Evolutionary conservation across 495 filamentous ascomycete species (phyloP), one percentile per base, ranked within the genome.

Genomic region (Clohesyomyces aquaticus): DNA sequence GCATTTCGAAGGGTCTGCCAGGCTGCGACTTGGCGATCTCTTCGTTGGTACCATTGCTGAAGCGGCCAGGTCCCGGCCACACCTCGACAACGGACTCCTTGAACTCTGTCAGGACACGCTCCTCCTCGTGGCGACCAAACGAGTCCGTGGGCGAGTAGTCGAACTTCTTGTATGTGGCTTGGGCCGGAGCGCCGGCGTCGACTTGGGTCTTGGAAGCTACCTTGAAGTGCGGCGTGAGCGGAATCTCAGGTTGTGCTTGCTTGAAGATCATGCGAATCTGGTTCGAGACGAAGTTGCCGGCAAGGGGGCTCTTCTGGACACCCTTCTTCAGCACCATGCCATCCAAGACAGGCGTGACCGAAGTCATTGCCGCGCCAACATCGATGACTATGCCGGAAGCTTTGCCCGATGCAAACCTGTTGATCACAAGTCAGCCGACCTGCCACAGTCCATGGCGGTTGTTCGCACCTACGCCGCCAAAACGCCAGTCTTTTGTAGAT

Each of bases 1-100:
- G 94, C 81, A 98, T 90, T 79, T 98, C 94, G 73, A 97, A 98
- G 4, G 93, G 89, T 23, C 91, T 87, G 22, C 88, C 89, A 1
- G 86, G 88, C 59, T 81, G 82, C 51, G 72, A 76, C 61, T 79
- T 83, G 16, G 83, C 86, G 32, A 83, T 76, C 28, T 96, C 92
- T 64, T 91, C 83, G 70, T 88, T 89, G 2, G 79, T 75, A 63
- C 84, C 86, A 32, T 81, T 79, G 4, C 82, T 79, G 58, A 89
- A 85, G 22, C 84, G 82, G 55, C 87, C 88, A 0, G 90, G 90
- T 0, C 91, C 91, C n/a, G 83, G 81, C 93, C 93, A 98, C 26
- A 92, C 85, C 72, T 96, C 89, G 25, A 97, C 93, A 46, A 96
- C 91, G 49, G 88, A 93, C 78, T 98, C 95, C 78, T 98, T 98